Evolutionary conservation across 2,329 filamentous ascomycete genomes (phyloP).

Genomic region (Pestalotiopsis sp.): DNA sequence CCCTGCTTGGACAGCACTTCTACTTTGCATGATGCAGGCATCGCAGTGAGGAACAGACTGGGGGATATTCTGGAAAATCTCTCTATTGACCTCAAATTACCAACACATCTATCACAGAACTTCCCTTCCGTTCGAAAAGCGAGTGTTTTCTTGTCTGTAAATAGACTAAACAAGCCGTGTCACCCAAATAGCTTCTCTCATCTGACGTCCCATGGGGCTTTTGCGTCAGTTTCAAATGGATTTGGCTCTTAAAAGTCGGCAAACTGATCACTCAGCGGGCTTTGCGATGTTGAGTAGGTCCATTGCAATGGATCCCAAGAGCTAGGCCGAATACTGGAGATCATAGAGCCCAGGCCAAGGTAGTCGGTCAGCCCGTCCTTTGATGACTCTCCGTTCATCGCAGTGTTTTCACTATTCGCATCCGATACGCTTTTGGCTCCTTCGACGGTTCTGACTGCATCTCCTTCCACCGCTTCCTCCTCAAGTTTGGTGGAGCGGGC

Average conservation of each 20-base stretch:
- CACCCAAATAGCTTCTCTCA: no score
- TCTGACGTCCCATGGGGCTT: no score
- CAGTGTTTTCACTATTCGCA: neutral
- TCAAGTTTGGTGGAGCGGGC: neutral
- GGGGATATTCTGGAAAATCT: no score
- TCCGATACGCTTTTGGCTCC: neutral
- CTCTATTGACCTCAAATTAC: no score
- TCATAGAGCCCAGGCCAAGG: neutral
- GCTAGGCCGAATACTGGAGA: neutral
- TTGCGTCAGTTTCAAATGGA: no score
- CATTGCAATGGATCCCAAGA: neutral
- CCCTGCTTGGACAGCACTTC: no score
- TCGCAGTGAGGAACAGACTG: no score
- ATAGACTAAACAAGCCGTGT: fast-evolving
- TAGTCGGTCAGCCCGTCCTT: neutral
- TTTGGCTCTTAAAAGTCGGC: no score
- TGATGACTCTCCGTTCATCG: neutral
- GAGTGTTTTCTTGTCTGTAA: no score
- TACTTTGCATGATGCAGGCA: no score
- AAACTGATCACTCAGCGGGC: neutral
- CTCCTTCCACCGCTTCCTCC: neutral
- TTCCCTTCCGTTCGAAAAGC: no score
- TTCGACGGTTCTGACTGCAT: neutral
- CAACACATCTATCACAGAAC: no score
- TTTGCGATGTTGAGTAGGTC: neutral